These are phyloP conservation scores for Plasmodium reichenowi DNA, from an alignment of 169 alveolate species.

Conservation along the genomic window DNA sequence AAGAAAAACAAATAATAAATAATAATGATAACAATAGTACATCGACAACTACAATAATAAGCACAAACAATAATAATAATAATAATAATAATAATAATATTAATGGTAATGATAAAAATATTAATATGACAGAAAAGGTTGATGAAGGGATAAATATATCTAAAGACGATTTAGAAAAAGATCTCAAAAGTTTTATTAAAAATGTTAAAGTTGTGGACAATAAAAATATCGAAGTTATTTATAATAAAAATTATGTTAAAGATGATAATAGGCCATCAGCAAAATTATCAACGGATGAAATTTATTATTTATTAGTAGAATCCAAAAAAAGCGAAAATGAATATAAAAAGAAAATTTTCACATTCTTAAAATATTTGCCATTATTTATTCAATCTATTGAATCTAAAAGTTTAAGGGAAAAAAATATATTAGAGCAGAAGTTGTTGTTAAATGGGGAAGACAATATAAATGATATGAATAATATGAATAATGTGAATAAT, in stretches of 20 bases:
- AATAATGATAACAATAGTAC: not conserved
- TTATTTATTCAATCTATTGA: conserved; percentile 55
- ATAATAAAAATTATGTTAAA: conserved; percentile 13
- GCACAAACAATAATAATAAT: not conserved
- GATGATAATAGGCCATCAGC: conserved; percentile 64
- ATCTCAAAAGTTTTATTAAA: conserved; percentile 44
- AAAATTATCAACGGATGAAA: conserved; percentile 58
- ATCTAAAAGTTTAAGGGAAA: conserved; percentile 66
- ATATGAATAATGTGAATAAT: too few relatives aligned
- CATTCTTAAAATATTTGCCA: conserved; percentile 66
- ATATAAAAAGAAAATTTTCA: conserved; percentile 51
- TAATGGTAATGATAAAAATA: not conserved
- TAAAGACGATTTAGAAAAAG: conserved; percentile 5
- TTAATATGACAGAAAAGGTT: not conserved
- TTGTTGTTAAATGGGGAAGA: not conserved
- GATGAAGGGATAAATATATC: not conserved
- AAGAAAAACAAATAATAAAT: not conserved
- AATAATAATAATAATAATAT: not conserved
- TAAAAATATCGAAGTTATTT: conserved; percentile 50
- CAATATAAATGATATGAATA: not conserved
- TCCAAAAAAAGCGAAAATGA: conserved; percentile 74
- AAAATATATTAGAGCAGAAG: conserved; percentile 31
- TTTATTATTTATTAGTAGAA: conserved; percentile 59
- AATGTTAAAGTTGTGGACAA: conserved; percentile 36
- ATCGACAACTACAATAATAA: not conserved